Evolutionary conservation across 2,329 filamentous ascomycete genomes (phyloP).

Genomic region (Blumeria hordei): DNA sequence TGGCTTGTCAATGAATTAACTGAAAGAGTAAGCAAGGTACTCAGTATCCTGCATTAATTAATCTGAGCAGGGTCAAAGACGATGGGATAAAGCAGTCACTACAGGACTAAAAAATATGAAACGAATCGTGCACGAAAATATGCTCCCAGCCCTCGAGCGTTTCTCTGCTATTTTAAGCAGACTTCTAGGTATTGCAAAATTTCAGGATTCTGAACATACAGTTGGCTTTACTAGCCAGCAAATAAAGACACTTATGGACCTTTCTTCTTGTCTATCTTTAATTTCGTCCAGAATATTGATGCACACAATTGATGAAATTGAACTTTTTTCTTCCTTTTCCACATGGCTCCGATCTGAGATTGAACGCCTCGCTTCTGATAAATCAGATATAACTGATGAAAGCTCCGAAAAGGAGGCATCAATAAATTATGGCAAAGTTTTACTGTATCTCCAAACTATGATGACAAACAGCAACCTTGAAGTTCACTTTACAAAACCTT

Average conservation of each 20-base stretch:
- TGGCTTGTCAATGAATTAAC: conserved; percentile 71
- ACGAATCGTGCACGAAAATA: conserved; percentile 60
- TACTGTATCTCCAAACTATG: conserved; percentile 54
- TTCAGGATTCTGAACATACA: conserved; percentile 40
- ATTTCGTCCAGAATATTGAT: conserved; percentile 50
- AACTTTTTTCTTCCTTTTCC: conserved; percentile 56
- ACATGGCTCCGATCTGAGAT: conserved; percentile 68
- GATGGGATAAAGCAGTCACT: conserved; percentile 76
- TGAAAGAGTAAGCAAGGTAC: conserved; percentile 31
- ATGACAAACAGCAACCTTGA: conserved; percentile 41
- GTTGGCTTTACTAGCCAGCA: conserved; percentile 41
- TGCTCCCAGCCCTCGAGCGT: conserved; percentile 70
- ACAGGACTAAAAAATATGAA: conserved; percentile 57
- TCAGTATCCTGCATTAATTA: conserved; percentile 1
- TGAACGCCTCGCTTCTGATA: conserved; percentile 44
- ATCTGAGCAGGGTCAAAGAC: conserved; percentile 49
- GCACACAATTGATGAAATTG: conserved; percentile 49
- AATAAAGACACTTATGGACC: conserved; percentile 42
- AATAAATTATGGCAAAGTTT: conserved; percentile 46
- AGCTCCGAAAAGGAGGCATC: conserved; percentile 52
- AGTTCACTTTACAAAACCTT: conserved; percentile 29
- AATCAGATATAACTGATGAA: conserved; percentile 38
- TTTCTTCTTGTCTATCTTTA: conserved; percentile 49
- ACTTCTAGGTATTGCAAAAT: conserved; percentile 61
- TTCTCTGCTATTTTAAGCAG: conserved; percentile 60